Percentiles rank a stretch among this genome's conserved stretches.
Conservation (phyloP, 2,329 filamentous ascomycete species). For the Xylariaceae sp. region DNA sequence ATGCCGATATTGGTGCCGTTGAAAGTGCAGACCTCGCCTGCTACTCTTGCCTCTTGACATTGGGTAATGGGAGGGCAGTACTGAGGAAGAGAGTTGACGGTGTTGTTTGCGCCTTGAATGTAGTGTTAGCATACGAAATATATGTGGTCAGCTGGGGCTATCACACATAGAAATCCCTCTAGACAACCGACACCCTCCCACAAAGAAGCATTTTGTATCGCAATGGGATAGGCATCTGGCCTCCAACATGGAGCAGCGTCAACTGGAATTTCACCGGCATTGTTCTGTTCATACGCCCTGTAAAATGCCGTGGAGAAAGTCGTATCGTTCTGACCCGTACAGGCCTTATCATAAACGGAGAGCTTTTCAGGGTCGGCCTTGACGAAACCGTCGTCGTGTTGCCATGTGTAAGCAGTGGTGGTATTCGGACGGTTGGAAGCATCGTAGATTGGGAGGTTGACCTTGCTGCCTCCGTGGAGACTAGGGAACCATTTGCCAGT, state of each 20-base stretch:
- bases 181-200: conserved; percentile 38
- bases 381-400: conserved; percentile 24
- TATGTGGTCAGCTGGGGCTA: not conserved
- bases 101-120: conserved; percentile 39
- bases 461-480: conserved; percentile 20
- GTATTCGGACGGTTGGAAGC: conserved; percentile 34
- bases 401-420: conserved; percentile 27
- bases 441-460: conserved; percentile 32
- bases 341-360: conserved; percentile 36
- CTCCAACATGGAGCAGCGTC: conserved; percentile 40
- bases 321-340: conserved; percentile 39
- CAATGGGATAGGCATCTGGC: conserved; percentile 36
- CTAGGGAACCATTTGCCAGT: conserved; percentile 42
- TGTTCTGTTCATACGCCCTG: conserved; percentile 25
- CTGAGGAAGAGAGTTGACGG: conserved; percentile 42
- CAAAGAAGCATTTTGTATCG: conserved; percentile 34
- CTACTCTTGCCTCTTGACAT: conserved; percentile 36
- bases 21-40: conserved; percentile 31
- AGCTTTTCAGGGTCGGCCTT: conserved; percentile 24
- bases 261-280: conserved; percentile 27
- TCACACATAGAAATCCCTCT: conserved; percentile 41
- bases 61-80: conserved; percentile 38
- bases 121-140: conserved; percentile 1
- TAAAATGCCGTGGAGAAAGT: conserved; percentile 41
- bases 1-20: conserved; percentile 36